phyloP scores from a whole-genome alignment of 129 eudicot species.

The Kitagawia praeruptora region DNA sequence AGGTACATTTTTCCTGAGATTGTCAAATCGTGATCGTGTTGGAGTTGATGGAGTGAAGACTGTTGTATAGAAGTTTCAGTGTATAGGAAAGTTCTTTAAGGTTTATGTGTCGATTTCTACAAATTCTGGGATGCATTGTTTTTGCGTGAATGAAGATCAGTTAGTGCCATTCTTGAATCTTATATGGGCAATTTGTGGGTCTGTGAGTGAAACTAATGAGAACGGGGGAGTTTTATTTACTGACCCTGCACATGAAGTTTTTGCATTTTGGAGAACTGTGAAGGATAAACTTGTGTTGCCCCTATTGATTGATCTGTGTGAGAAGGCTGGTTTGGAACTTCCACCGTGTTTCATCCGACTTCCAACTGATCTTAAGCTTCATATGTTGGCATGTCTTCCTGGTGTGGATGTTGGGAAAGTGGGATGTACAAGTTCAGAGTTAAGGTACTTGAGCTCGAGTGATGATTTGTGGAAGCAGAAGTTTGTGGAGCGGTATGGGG shows the following conservation, averaged over 20 bases:
- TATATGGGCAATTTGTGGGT: slow-evolving; percentile 55
- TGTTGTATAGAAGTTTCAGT: slow-evolving; percentile 56
- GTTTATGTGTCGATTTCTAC: slow-evolving; percentile 51
- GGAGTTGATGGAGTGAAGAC: slow-evolving; percentile 2
- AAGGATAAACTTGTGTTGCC: slow-evolving; percentile 33
- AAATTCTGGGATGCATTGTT: slow-evolving; percentile 18
- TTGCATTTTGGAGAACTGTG: slow-evolving; percentile 43
- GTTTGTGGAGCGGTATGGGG: slow-evolving; percentile 46
- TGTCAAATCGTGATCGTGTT: not conserved
- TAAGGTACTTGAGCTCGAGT: slow-evolving; percentile 41
- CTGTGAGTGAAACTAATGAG: slow-evolving; percentile 17
- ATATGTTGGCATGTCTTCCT: slow-evolving; percentile 7
- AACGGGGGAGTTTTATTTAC: slow-evolving; percentile 13
- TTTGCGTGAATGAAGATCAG: too few relatives aligned
- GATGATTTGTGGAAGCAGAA: slow-evolving; percentile 60
- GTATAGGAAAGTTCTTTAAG: slow-evolving; percentile 41
- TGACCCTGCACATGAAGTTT: slow-evolving; percentile 46
- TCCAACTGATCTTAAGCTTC: slow-evolving; percentile 56
- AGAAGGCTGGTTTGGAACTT: too few relatives aligned
- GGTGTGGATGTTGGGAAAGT: slow-evolving; percentile 52
- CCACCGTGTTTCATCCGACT: too few relatives aligned
- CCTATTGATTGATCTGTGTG: too few relatives aligned
- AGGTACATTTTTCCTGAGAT: slow-evolving; percentile 53
- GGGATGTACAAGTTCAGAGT: slow-evolving; percentile 45
- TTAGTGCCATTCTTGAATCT: too few relatives aligned